These are phyloP conservation scores for Chaetomium fimeti DNA, from an alignment of 495 filamentous ascomycete species.

Conservation along the genomic window DNA sequence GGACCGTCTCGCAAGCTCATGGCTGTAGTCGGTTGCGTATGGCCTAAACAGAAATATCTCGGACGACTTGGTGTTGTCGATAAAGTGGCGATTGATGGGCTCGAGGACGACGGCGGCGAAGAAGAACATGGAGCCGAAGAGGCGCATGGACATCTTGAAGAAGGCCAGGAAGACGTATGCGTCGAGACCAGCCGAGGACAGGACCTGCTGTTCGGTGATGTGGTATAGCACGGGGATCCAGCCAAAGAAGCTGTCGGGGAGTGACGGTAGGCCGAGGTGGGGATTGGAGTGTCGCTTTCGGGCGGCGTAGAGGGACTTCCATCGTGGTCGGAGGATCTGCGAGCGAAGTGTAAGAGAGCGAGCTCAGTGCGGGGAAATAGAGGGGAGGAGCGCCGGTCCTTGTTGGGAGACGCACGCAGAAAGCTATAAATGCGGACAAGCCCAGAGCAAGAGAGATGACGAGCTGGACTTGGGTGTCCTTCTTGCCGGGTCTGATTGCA, in stretches of 20 bases:
- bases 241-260: slow-evolving; percentile 85
- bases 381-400: not conserved
- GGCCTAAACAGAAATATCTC: slow-evolving; percentile 18
- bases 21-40: slow-evolving; percentile 18
- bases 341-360: not conserved
- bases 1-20: not conserved
- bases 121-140: slow-evolving; percentile 73
- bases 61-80: slow-evolving; percentile 16
- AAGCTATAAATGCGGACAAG: slow-evolving; percentile 52
- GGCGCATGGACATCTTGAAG: slow-evolving; percentile 88
- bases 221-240: slow-evolving; percentile 91
- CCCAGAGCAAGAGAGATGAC: slow-evolving; percentile 52
- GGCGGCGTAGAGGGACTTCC: slow-evolving; percentile 89
- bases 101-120: slow-evolving; percentile 77
- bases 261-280: slow-evolving; percentile 72
- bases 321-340: slow-evolving; percentile 79
- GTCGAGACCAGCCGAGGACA: slow-evolving; percentile 89
- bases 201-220: slow-evolving; percentile 83
- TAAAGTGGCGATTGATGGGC: slow-evolving; percentile 74
- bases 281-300: slow-evolving; percentile 68
- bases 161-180: slow-evolving; percentile 94
- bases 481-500: slow-evolving; percentile 37
- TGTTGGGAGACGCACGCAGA: slow-evolving; percentile 46
- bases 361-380: not conserved
- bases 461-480: slow-evolving; percentile 53